Evolutionary conservation across 768 basidiomycete genomes (phyloP), one percentile per base, ranked within the genome.

Genomic region (Termitomyces sp.): DNA sequence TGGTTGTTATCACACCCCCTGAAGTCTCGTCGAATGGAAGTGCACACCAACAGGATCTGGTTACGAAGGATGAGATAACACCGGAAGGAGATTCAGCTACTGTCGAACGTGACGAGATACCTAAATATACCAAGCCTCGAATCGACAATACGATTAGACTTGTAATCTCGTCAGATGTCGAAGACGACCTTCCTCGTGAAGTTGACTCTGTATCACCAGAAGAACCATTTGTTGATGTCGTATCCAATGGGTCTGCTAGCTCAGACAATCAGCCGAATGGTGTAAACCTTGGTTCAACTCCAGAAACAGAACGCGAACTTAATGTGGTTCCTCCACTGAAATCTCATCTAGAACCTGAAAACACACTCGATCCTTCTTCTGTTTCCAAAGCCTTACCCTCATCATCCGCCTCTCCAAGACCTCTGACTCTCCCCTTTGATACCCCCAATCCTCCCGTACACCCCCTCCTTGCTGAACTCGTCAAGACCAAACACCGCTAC

Each of bases 391-490:
- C 18, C 7, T 8, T 16, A 46, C 13, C 27, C 16, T n/a, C 16
- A 9, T 16, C 34, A 6, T 47, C 20, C 2, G 8, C 12, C 36
- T 26, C 46, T 47, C 26, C 30, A 12, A 33, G 40, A 36, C 47
- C 42, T 22, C 27, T 18, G n/a, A 30, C 45, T 16, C 39, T 45
- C 22, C 49, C 56, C 5, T 37, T 51, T 32, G 49, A 59, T 26
- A 39, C 55, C 3, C 56, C 65, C 1, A n/a, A n/a, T n/a, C 59
- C 64, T 46, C 36, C 50, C 9, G 58, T 48, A 9, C 75, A 73
- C 53, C 72, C 72, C 2, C 74, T 88, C 10, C 72, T 89, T 5
- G 66, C 70, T 0, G 76, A 79, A 12, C 76, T 90, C 0, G 65
- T 61, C 0, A 63, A 68, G 20, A 76, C 80, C 14, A 76, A 73